Conservation (phyloP, 441 rosid genomes). For the Hura crepitans region DNA sequence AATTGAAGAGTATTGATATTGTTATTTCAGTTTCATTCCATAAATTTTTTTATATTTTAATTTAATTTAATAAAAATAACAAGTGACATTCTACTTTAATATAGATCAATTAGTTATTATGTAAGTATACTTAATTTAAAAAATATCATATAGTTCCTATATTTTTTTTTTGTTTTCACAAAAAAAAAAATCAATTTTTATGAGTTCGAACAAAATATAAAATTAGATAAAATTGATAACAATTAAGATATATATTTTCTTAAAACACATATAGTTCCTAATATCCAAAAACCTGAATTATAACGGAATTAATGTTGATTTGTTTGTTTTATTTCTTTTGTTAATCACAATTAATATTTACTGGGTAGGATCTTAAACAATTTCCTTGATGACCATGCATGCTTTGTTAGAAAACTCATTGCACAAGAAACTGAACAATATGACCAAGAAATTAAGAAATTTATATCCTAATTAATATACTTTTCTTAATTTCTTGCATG, state of each 20-base stretch:
- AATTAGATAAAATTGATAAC: not conserved
- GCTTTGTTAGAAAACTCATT: not conserved
- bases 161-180: no score
- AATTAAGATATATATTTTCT: no score
- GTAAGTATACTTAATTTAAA: no score
- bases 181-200: no score
- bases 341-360: not conserved
- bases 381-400: slow-evolving; percentile 6
- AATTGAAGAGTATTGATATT: no score
- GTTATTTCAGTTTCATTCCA: no score
- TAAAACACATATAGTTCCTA: no score
- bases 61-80: no score
- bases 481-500: not conserved
- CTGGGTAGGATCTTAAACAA: slow-evolving; percentile 1
- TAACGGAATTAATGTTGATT: slow-evolving; percentile 1
- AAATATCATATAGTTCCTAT: no score
- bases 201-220: not conserved
- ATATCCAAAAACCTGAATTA: slow-evolving; percentile 34
- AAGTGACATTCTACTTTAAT: no score
- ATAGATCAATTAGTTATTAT: no score
- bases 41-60: no score
- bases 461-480: not conserved
- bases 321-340: not conserved
- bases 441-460: slow-evolving; percentile 6
- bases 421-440: not conserved